Conservation (phyloP, 495 filamentous ascomycete genomes). For the Hypoxylon lienhwacheense region DNA sequence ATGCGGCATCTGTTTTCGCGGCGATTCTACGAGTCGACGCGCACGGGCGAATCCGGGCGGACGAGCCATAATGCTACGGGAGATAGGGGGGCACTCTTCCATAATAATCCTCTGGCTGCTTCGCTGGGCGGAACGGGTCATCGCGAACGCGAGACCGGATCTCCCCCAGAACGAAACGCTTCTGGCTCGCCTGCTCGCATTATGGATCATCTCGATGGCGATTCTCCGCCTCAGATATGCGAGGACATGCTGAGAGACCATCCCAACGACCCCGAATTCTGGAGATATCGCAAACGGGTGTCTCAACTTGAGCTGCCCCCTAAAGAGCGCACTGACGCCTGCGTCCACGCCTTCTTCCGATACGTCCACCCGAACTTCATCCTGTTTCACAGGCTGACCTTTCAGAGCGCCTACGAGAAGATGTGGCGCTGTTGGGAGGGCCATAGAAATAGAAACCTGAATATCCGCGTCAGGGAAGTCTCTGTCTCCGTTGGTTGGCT, state of each 20-base stretch:
- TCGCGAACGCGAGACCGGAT: neutral
- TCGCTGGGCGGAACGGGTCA: conserved; percentile 28
- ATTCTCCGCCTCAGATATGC: conserved; percentile 26
- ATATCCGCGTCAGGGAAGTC: conserved; percentile 2
- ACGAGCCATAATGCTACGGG: neutral
- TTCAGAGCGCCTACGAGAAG: conserved; percentile 46
- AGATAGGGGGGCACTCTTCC: neutral
- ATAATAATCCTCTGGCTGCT: conserved; percentile 19
- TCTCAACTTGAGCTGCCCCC: conserved; percentile 33
- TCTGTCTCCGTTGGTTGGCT: conserved; percentile 45
- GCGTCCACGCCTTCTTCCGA: conserved; percentile 47
- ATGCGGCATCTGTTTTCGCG: conserved; percentile 37
- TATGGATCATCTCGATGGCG: conserved; percentile 27
- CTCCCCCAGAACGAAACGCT: neutral
- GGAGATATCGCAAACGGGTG: conserved; percentile 29
- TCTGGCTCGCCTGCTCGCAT: neutral
- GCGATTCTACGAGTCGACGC: conserved; percentile 11
- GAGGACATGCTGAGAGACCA: conserved; percentile 26
- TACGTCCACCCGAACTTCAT: conserved; percentile 49
- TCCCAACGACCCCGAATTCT: conserved; percentile 29
- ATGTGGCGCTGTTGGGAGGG: conserved; percentile 39
- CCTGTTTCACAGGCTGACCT: conserved; percentile 49
- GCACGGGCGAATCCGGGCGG: neutral
- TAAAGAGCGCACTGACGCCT: conserved; percentile 39
- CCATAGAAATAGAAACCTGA: conserved; percentile 1